These are phyloP conservation scores for Penicillium sp. DNA, from an alignment of 2,329 filamentous ascomycete genomes.

Conservation along the genomic window DNA sequence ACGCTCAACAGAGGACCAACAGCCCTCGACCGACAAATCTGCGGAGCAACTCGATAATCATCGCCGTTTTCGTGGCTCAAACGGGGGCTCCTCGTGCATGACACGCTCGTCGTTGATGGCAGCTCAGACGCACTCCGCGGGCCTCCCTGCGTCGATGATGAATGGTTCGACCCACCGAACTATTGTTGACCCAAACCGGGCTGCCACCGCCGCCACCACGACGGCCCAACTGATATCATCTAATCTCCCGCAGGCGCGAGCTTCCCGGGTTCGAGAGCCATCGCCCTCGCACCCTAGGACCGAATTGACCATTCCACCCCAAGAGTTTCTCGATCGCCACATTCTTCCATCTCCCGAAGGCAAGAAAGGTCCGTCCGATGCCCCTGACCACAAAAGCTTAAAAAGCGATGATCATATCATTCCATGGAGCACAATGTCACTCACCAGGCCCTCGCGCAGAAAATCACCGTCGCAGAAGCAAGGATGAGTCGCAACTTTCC, in stretches of 20 bases:
- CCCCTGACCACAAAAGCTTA: background rate
- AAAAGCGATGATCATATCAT: constrained; percentile 2
- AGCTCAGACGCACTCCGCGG: background rate
- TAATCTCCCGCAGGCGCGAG: constrained; percentile 3
- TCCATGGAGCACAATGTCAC: constrained; percentile 1
- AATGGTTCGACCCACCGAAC: constrained; percentile 15
- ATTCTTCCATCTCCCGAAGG: background rate
- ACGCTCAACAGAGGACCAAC: background rate
- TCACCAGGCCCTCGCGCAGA: constrained; percentile 7
- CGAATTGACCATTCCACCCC: background rate
- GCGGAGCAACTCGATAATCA: background rate
- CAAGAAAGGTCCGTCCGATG: constrained; percentile 12
- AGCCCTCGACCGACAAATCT: constrained; percentile 3
- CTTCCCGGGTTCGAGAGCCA: constrained; percentile 4
- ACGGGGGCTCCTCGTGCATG: constrained; percentile 2
- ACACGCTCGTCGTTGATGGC: background rate
- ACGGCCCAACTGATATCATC: constrained; percentile 7
- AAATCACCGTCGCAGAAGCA: constrained; percentile 6
- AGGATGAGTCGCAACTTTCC: constrained; percentile 10
- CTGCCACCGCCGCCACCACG: constrained; percentile 2
- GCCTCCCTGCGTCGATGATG: constrained; percentile 7
- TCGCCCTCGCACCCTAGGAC: background rate
- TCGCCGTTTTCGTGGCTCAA: background rate
- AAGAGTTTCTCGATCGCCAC: constrained; percentile 1
- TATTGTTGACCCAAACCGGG: constrained; percentile 9